Evolutionary conservation across 257 asterid species (phyloP), one percentile per base, ranked within the genome.

Genomic region (Penstemon newberryi): DNA sequence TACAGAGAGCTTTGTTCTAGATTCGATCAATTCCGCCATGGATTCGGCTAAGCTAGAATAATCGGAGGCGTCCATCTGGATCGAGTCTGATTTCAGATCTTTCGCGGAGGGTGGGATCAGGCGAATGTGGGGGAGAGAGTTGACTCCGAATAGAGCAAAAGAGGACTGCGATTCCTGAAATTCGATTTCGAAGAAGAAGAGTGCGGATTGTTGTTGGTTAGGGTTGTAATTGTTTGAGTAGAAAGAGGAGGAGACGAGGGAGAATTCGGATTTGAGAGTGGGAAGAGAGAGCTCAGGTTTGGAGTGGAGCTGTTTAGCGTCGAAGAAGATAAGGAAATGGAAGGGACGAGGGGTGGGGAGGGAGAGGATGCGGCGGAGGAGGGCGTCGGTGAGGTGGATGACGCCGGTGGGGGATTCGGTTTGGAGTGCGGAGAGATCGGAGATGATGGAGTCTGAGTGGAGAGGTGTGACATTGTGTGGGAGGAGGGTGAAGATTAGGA

Each of bases 301-400:
- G 72, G 93, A 80, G 38, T 91, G 93, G 82, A 91, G 91, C 58
- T 86, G 85, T 5, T 68, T 58, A 5, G 96, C 96, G 66, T 91
- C 97, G 63, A 91, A 91, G 87, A 91, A 91, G 81, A 91, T 57
- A 76, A 91, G 9, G 73, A 80, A 85, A 61, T 84, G 81, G 78
- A 88, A 91, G 36, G 93, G 85, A 12, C 91, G 92, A 49, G 96
- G 95, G 3, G 82, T 40, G 60, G 91, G 83, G 72, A 81, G 65
- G 49, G 94, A 78, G 61, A 78, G 60, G 72, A 87, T 76, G 75
- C 86, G 89, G 67, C 66, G 76, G 80, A 89, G 83, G 76, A 87
- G 91, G 47, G 65, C 36, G 19, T 84, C 89, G 68, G 74, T 73
- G 63, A 89, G 90, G 82, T 71, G 87, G 83, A 89, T 84, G 44